Conservation (phyloP, 177 flowering plant genomes). For the Vitis hybrid region DNA sequence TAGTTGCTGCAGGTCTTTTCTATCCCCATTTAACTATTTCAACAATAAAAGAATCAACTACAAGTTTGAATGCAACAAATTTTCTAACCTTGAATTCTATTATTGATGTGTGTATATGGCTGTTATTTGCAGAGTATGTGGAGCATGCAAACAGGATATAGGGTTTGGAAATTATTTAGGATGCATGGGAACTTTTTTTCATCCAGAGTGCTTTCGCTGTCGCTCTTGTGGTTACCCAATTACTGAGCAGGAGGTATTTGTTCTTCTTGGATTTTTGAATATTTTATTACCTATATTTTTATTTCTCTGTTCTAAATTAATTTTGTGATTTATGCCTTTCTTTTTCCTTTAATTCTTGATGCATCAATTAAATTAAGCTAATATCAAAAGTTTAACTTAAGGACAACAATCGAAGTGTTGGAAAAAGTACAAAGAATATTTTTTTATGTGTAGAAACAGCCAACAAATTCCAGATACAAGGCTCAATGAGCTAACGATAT, state of each 20-base stretch:
- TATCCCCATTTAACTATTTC: not conserved
- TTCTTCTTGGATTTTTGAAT: not conserved
- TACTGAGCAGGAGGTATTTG: slow-evolving; percentile 78
- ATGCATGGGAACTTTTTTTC: slow-evolving; percentile 84
- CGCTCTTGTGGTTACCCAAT: slow-evolving; percentile 69
- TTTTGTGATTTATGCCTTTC: not conserved
- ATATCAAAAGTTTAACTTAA: no score
- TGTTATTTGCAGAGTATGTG: slow-evolving; percentile 59
- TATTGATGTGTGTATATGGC: slow-evolving; percentile 5
- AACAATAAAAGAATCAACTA: not conserved
- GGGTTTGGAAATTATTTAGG: slow-evolving; percentile 77
- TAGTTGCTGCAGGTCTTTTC: not conserved
- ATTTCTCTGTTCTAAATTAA: not conserved
- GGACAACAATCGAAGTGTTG: no score
- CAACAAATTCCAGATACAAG: no score
- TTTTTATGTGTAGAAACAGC: no score
- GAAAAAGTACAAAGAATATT: no score
- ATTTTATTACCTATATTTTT: no score
- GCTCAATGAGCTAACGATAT: no score
- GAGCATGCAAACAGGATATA: slow-evolving; percentile 77
- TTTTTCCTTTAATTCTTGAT: no score
- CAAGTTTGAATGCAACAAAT: not conserved
- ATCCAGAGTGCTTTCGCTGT: slow-evolving; percentile 88
- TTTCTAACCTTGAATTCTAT: not conserved
- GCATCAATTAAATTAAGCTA: no score